A percentile compares a stretch with the other conserved stretches of the same genome.
Evolutionary conservation across 371 early-diverging fungal species (phyloP).

Genomic region (Mucor saturninus): DNA sequence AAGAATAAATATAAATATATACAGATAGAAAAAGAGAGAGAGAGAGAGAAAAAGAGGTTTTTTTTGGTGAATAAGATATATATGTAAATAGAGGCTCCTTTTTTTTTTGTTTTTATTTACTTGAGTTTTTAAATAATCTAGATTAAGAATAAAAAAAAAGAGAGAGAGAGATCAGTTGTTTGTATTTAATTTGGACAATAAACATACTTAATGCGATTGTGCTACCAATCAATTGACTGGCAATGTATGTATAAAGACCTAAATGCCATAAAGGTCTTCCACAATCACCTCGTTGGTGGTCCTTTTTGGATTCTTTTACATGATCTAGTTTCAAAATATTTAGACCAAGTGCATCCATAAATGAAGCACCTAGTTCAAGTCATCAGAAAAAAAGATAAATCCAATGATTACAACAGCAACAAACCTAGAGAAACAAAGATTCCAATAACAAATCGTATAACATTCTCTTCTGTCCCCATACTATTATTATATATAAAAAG

Average conservation of each 20-base stretch:
- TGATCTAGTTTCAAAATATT: constrained; percentile 74
- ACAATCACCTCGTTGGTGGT: constrained; percentile 64
- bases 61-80: too few relatives aligned
- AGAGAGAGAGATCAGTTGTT: background rate
- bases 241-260: constrained; percentile 69
- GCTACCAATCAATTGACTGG: constrained; percentile 68
- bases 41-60: too few relatives aligned
- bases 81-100: background rate
- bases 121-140: constrained; percentile 75
- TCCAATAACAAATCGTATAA: constrained; percentile 65
- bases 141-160: background rate
- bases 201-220: constrained; percentile 68
- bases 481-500: constrained; percentile 2
- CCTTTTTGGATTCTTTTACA: constrained; percentile 58
- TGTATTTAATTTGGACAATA: constrained; percentile 6
- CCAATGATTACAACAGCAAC: too few relatives aligned
- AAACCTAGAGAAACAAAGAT: constrained; percentile 65
- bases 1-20: background rate
- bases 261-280: constrained; percentile 72
- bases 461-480: constrained; percentile 47
- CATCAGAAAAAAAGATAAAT: too few relatives aligned
- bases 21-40: background rate
- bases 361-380: constrained; percentile 47
- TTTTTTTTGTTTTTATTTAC: constrained; percentile 22
- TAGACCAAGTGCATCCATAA: constrained; percentile 74